Conservation (phyloP, 2,329 filamentous ascomycete genomes). For the Dothiorella sarmentorum region DNA sequence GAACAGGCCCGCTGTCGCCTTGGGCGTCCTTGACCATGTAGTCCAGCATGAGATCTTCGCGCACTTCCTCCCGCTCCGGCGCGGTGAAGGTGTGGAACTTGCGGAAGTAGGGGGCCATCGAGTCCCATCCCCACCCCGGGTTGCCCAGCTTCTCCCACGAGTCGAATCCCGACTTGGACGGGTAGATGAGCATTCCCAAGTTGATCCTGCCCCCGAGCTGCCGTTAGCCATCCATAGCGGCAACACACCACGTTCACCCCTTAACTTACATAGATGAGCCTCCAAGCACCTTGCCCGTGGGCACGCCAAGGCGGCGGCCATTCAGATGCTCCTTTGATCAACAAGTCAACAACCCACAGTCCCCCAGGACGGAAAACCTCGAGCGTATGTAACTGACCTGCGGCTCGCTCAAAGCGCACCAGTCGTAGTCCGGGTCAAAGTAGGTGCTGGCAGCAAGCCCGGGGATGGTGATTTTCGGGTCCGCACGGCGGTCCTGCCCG, state of each 20-base stretch:
- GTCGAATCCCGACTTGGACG: slow-evolving; percentile 36
- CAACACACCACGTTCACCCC: slow-evolving; percentile 22
- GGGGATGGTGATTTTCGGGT: slow-evolving; percentile 28
- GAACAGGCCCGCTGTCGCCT: slow-evolving; percentile 23
- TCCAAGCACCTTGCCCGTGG: slow-evolving; percentile 29
- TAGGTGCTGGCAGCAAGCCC: slow-evolving; percentile 23
- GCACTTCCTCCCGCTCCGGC: slow-evolving; percentile 14
- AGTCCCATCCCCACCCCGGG: slow-evolving; percentile 56
- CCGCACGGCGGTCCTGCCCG: slow-evolving; percentile 26
- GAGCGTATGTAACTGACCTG: too few relatives aligned
- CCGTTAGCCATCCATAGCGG: neutral
- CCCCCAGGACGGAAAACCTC: too few relatives aligned
- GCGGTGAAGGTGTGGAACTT: slow-evolving; percentile 25
- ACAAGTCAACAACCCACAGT: neutral
- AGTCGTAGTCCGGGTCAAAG: slow-evolving; percentile 32
- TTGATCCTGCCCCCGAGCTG: slow-evolving; percentile 25
- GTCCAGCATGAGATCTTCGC: slow-evolving; percentile 9
- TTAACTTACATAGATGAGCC: slow-evolving; percentile 35
- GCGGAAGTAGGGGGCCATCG: slow-evolving; percentile 27
- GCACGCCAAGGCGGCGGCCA: slow-evolving; percentile 26
- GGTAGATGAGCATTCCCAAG: slow-evolving; percentile 25
- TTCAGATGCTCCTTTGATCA: neutral
- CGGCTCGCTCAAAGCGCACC: slow-evolving; percentile 29
- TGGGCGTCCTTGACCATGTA: neutral
- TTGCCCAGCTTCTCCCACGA: slow-evolving; percentile 59